Conservation (phyloP, 306 rosid species). For the Quercus agrifolia region DNA sequence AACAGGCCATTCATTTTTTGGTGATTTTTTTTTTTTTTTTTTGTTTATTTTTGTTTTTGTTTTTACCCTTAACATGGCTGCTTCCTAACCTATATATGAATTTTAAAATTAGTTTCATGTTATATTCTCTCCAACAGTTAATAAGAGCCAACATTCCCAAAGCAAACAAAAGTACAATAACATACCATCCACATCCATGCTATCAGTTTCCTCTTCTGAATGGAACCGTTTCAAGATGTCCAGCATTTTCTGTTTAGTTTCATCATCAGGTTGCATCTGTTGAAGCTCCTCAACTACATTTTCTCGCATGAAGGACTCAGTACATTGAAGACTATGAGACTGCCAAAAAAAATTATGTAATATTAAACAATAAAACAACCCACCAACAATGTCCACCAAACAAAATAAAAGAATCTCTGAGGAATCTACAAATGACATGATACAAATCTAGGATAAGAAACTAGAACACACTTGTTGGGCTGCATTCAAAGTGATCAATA, state of each 20-base stretch:
- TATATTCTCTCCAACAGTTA: neutral
- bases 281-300: conserved; percentile 80
- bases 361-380: neutral
- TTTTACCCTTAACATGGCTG: neutral
- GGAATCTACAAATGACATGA: neutral
- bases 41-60: no score
- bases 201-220: conserved; percentile 70
- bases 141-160: conserved; percentile 3
- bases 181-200: conserved; percentile 59
- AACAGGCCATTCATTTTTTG: no score
- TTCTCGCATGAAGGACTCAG: conserved; percentile 90
- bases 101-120: neutral
- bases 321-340: conserved; percentile 82
- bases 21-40: no score
- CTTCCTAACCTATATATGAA: neutral
- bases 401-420: neutral
- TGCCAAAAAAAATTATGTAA: conserved; percentile 20
- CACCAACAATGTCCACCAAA: neutral
- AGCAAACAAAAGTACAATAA: conserved; percentile 14
- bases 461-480: neutral
- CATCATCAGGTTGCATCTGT: conserved; percentile 58
- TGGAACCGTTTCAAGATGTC: conserved; percentile 74
- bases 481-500: neutral
- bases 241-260: conserved; percentile 68
- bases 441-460: neutral